Evolutionary conservation across 495 filamentous ascomycete species (phyloP).

Genomic region (Chaetomium cochliodes): DNA sequence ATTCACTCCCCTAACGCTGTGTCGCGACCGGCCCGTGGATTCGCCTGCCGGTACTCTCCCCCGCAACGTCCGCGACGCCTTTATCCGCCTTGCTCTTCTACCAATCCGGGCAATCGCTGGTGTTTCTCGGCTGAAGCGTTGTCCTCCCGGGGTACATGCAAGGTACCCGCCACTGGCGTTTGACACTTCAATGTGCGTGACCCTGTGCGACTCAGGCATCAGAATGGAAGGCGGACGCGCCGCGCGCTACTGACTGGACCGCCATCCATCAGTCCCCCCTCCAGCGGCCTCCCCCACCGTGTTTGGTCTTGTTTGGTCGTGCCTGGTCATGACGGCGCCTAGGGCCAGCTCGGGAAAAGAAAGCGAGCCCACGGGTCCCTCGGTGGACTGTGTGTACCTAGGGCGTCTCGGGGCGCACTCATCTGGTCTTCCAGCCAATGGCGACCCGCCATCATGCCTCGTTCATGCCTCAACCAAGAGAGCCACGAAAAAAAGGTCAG

Average conservation of each 20-base stretch:
- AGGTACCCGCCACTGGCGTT: slow-evolving; percentile 17
- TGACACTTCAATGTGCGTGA: slow-evolving; percentile 4
- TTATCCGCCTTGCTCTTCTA: slow-evolving; percentile 13
- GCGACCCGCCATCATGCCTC: background rate
- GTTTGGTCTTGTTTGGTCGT: background rate
- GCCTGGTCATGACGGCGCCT: background rate
- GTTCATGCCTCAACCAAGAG: slow-evolving; percentile 22
- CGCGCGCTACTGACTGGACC: background rate
- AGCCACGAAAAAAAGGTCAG: slow-evolving; percentile 23
- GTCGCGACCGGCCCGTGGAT: background rate
- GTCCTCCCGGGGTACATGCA: slow-evolving; percentile 25
- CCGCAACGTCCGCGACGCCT: slow-evolving; percentile 12
- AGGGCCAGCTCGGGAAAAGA: background rate
- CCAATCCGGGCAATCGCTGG: slow-evolving; percentile 8
- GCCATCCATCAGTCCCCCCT: background rate
- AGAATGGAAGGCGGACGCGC: background rate
- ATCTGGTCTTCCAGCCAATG: slow-evolving; percentile 22
- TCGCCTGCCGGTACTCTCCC: slow-evolving; percentile 11
- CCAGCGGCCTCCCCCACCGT: background rate
- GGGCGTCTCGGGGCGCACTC: slow-evolving; percentile 14
- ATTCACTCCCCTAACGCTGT: background rate
- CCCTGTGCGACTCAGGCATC: slow-evolving; percentile 7
- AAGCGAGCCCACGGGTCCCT: slow-evolving; percentile 2
- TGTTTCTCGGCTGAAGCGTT: slow-evolving; percentile 16
- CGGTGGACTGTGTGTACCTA: background rate